Evolutionary conservation across 371 early-diverging fungal genomes (phyloP), one percentile per base, ranked within the genome.

Genomic region (Zychaea mexicana): DNA sequence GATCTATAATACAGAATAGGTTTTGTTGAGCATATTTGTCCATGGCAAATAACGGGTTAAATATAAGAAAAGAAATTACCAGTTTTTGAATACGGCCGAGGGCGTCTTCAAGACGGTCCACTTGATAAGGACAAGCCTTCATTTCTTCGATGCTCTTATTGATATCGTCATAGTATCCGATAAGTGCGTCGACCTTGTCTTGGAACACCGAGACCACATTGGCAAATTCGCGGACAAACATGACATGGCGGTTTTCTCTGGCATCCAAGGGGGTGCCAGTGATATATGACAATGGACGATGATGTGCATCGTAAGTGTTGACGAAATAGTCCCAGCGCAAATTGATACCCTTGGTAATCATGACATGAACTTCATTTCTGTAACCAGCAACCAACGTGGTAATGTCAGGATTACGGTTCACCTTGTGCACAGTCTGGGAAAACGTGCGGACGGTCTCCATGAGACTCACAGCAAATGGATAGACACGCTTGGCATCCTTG

Each of bases 321-420:
- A 95, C 94, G 78, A 99, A 98, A 62, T 93, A 94, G 74, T 98
- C 98, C 99, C 99, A 99, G 19, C 93, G 88, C 45, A 95, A 83
- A 26, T 87, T 88, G 68, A 93, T 82, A 28, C 97, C 98, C 62
- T 87, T 86, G n/a, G 90, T 81, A 49, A 99, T 91, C 84, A 94
- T 88, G 27, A 81, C 77, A 71, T 98, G 98, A 0, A 97, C 96
- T 57, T 96, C 96, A 62, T 90, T 92, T 42, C 94, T 87, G 70
- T 95, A 96, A 22, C 90, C 92, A 15, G 96, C 97, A 13, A 96
- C 93, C 45, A 98, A 83, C 1, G 89, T 77, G 12, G 87, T 73
- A 26, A 97, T 88, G 38, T 87, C 90, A 4, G 85, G 86, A 69
- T 95, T 90, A 53, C 88, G 88, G 45, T 90, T 85, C 55, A 96